Evolutionary conservation across 768 basidiomycete genomes (phyloP).

Genomic region (Mycena galopus): DNA sequence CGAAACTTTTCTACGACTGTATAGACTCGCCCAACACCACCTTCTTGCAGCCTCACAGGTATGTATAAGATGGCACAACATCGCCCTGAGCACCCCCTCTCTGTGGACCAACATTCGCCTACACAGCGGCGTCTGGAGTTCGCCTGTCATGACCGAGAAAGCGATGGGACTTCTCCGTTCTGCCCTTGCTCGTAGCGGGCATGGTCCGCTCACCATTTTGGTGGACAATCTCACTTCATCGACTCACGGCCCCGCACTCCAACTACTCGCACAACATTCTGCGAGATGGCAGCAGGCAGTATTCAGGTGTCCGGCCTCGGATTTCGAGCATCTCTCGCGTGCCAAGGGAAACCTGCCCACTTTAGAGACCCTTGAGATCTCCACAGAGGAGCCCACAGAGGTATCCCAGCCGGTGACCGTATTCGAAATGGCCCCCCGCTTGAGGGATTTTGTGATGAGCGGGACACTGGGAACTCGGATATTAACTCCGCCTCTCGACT

Average conservation of each 20-base stretch:
- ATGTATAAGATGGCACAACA: background rate
- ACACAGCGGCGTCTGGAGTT: background rate
- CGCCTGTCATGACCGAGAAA: background rate
- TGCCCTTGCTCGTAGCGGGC: background rate
- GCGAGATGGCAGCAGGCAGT: background rate
- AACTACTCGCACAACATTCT: conserved; percentile 5
- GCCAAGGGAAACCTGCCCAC: background rate
- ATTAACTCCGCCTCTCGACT: background rate
- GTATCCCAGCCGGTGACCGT: background rate
- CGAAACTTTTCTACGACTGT: background rate
- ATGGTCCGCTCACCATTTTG: background rate
- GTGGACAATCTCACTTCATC: background rate
- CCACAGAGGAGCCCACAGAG: background rate
- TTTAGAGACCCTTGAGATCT: background rate
- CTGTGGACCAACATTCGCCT: conserved; percentile 3
- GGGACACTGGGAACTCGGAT: background rate
- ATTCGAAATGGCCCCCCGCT: conserved; percentile 3
- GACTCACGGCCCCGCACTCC: background rate
- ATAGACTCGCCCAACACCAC: background rate
- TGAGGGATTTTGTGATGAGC: background rate
- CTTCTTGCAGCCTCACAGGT: background rate
- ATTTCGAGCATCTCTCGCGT: background rate
- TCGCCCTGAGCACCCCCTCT: background rate
- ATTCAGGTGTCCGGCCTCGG: background rate
- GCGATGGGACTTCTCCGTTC: background rate